phyloP scores from a whole-genome alignment of 495 filamentous ascomycete species.

The Penicillium argentinense region DNA sequence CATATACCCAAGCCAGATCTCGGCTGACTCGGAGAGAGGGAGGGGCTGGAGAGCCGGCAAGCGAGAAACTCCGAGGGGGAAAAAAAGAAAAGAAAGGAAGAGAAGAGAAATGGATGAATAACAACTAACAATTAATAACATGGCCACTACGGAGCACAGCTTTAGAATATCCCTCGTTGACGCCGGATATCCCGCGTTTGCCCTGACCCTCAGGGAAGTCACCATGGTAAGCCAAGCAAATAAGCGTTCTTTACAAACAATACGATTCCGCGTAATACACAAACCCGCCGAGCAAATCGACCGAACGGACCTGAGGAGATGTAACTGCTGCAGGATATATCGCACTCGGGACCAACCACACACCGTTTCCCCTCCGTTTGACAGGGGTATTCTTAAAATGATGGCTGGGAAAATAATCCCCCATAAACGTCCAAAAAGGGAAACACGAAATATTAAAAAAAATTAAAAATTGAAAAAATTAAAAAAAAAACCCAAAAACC shows the following conservation, averaged over 20 bases:
- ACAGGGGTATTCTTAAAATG: constrained; percentile 21
- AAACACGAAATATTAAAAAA: too few species aligned
- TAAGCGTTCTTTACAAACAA: too few species aligned
- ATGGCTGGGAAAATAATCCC: neutral
- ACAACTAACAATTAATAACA: constrained; percentile 5
- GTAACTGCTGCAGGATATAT: constrained; percentile 31
- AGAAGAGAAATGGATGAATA: constrained; percentile 5
- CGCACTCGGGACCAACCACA: constrained; percentile 30
- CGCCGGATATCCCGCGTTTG: constrained; percentile 16
- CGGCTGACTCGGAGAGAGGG: neutral
- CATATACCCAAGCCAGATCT: constrained; percentile 1
- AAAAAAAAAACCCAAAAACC: too few species aligned
- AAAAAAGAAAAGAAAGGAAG: constrained; percentile 10
- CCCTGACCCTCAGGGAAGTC: too few species aligned
- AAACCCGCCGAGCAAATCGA: constrained; percentile 3
- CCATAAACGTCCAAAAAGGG: too few species aligned
- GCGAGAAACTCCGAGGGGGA: too few species aligned
- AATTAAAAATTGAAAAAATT: constrained; percentile 1
- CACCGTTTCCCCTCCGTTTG: constrained; percentile 20
- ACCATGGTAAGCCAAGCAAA: too few species aligned
- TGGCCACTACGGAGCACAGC: neutral
- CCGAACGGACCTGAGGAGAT: constrained; percentile 21
- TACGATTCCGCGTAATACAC: constrained; percentile 22
- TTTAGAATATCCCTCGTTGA: neutral
- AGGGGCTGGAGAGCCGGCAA: too few species aligned